Base-by-base conservation (phyloP, 1,139 yeast genomes). In the Geotrichum aggregatum region DNA sequence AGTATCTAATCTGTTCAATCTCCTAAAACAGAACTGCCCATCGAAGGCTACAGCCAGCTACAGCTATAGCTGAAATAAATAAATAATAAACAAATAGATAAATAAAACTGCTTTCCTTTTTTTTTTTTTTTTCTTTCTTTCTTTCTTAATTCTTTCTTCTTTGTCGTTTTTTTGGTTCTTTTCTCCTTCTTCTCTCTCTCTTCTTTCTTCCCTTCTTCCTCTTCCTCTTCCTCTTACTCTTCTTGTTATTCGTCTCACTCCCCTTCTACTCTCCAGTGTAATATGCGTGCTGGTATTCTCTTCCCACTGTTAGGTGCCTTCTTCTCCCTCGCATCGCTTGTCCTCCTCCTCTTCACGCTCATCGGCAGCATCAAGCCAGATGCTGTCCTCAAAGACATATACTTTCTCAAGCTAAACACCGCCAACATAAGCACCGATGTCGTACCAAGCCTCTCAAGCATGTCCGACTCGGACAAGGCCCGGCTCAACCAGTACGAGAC, bases 301-400 rank as follows among this genome's bases (percentile, higher is more conserved):
- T 40, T 22, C 30, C 31, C 43, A 13, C 19, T 26, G 11, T 22
- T 49, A 36, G 46, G 48, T 14, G 40, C 39, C 2, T 43, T 50
- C 42, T 45, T 50, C 18, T 50, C 52, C 7, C 33, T 50, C 33
- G 52, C 52, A 19, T 28, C 42, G 14, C 16, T 45, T 3, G 46
- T 28, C 24, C 52, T 50, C 10, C 26, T 45, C 10, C 13, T 50
- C 2, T 45, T 44, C 34, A 36, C 41, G 7, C 38, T 49, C 11
- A 49, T 49, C 16, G 52, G 52, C 10, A 44, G 42, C 38, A 34
- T 40, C n/a, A n/a, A 38, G n/a, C 42, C 48, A 1, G 16, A 16
- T 8, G 18, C 36, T 2, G 43, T 45, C 4, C 45, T 50, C n/a
- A 34, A 39, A 39, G 43, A 40, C 43, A 50, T 50, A 14, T 44